phyloP scores from a whole-genome alignment of 1,284 basidiomycete species.

The Apiotrichum montevideense region DNA sequence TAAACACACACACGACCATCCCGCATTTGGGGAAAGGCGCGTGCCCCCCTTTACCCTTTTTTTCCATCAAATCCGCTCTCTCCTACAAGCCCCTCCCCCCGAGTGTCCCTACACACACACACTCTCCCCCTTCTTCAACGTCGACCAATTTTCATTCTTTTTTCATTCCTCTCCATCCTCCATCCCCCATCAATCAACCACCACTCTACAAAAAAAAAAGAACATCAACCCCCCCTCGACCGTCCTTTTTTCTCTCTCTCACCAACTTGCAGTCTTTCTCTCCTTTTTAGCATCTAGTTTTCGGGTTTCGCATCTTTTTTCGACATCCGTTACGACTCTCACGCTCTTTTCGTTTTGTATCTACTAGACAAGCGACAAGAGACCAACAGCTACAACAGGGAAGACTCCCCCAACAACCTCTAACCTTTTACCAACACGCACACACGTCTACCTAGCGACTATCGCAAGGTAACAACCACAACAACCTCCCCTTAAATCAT shows the following conservation, averaged over 20 bases:
- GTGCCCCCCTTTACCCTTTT: not conserved
- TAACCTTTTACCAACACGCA: not conserved
- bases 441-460: constrained; percentile 2
- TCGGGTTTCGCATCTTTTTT: not conserved
- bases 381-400: not conserved
- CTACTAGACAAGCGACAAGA: not conserved
- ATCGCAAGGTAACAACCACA: constrained; percentile 5
- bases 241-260: not conserved
- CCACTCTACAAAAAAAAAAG: not conserved
- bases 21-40: too few relatives aligned
- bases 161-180: not conserved
- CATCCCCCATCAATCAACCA: not conserved
- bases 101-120: not conserved
- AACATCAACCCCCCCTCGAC: not conserved
- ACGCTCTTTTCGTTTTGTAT: not conserved
- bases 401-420: not conserved
- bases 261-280: not conserved
- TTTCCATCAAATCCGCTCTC: not conserved
- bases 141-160: too few relatives aligned
- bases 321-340: not conserved
- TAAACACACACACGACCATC: too few relatives aligned
- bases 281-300: not conserved
- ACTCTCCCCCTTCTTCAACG: not conserved
- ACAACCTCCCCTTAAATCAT: constrained; percentile 24
- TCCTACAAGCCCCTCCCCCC: too few relatives aligned